Base-by-base conservation (phyloP, 192 early-diverging fungal species). In the Coemansia sp. region DNA sequence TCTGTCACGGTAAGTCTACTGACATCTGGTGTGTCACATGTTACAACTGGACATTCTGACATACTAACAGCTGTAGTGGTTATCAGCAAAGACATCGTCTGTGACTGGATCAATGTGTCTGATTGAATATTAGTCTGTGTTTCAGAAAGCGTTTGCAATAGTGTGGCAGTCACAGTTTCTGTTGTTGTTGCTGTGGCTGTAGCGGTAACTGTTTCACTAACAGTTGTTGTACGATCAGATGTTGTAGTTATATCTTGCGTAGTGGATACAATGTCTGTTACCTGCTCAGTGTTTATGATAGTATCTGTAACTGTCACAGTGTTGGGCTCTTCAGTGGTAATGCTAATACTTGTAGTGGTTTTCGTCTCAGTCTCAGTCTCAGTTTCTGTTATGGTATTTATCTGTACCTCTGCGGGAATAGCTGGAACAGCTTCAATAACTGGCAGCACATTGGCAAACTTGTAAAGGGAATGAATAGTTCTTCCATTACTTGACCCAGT, bases 1-100 rank as follows among this genome's bases (percentile, higher is more conserved):
- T 29, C 53, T 23, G 53, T 54, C 8, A 54, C 53, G 35, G 53
- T 54, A 3, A 54, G 26, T 27, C n/a, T 27, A 16, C 53, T 54
- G 53, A 54, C 53, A 5, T 54, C 53, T 12, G 26, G 12, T 11
- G 53, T 12, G n/a, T 54, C 14, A n/a, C 53, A 54, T 16, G 26
- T 29, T 13, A 54, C 29, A 18, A 54, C 53, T 18, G 53, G 53
- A 10, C 53, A 54, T 27, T 54, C 53, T 7, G 53, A 54, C 6
- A 3, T 4, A 27, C 53, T 54, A 12, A 54, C 26, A 54, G n/a
- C 53, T 8, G 53, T 29, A 14, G 29, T 54, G 0, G 27, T 54
- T 1, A 54, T 5, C 29, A 32, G 1, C 19, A 29, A 29, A 16
- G 53, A 35, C 16, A 29, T 18, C 3, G 53, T 54, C 10, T 32